Base-by-base conservation (phyloP, 805 yeast species). In the Sporopachydermia lactativora region DNA sequence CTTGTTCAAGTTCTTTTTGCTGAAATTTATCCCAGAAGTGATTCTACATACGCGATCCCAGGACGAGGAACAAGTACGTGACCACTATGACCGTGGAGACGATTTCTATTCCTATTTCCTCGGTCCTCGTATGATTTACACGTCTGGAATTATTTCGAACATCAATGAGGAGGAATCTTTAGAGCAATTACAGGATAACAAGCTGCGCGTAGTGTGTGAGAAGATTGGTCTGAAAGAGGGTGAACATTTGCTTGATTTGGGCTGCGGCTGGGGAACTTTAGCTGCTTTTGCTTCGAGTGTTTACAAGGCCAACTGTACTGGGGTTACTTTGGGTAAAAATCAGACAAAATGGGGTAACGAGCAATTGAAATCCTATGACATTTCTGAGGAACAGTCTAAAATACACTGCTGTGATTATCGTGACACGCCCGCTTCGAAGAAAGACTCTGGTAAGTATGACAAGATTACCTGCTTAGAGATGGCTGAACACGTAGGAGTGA, bases 191-290 rank as follows among this genome's bases (percentile, higher is more conserved):
- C 96, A 86, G 67, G 96, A 85, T 65, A 85, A 85, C 70, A 85
- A 86, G 64, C 69, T 85, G 59, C 79, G 82, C 55, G 64, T 80
- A 53, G 94, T 85, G 41, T 86, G 94, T 58, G 94, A 82, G 61
- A 85, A 85, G 66, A 78, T 84, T 48, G 81, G 71, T 45, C 68
- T 85, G 51, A 55, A 77, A 54, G 52, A 72, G 49, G 92, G 84
- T 51, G 95, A 85, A 49, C 65, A 65, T 45, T 66, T 84, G 58
- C 74, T 85, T 45, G 96, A 85, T 55, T 64, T 85, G 44, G 96
- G 96, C 47, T 85, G 95, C 62, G 96, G 96, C 51, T 85, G 96
- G 96, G 96, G 96, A 57, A 81, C 96, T 40, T 70, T 88, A 55
- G 85, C 94, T 38, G 70, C 89, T 19, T 84, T 68, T 60, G 86